Conservation (phyloP, 192 early-diverging fungal species). For the Funneliformis mosseae region DNA sequence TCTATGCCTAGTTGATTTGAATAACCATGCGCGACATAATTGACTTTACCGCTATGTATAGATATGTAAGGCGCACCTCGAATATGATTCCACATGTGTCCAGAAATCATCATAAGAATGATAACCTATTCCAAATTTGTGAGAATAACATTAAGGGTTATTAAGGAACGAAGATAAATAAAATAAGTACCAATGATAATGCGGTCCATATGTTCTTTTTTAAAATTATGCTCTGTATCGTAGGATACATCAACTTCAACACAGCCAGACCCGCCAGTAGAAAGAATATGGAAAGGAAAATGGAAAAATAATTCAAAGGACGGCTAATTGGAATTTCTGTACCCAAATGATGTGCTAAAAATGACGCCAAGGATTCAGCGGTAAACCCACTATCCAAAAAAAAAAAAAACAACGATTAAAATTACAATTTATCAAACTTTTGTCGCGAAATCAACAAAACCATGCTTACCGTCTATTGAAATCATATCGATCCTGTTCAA, state of each 20-base stretch:
- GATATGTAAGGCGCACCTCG: constrained; percentile 69
- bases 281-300: constrained; percentile 44
- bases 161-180: background rate
- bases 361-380: constrained; percentile 67
- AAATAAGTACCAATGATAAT: constrained; percentile 50
- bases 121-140: constrained; percentile 43
- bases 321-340: constrained; percentile 44
- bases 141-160: background rate
- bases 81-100: constrained; percentile 88
- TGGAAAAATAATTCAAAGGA: constrained; percentile 59
- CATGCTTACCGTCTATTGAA: constrained; percentile 51
- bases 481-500: constrained; percentile 61
- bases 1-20: constrained; percentile 71
- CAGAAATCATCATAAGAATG: constrained; percentile 73
- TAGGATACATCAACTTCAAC: constrained; percentile 45
- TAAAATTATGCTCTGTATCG: constrained; percentile 48
- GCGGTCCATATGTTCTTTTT: constrained; percentile 63
- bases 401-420: background rate
- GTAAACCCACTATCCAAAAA: constrained; percentile 52
- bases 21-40: constrained; percentile 67
- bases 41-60: constrained; percentile 52
- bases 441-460: background rate
- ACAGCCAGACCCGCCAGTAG: constrained; percentile 38
- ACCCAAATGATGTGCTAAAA: constrained; percentile 49
- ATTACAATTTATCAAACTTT: background rate